Evolutionary conservation across 768 basidiomycete genomes (phyloP), one percentile per base, ranked within the genome.

Genomic region (Aureoboletus auriporus): DNA sequence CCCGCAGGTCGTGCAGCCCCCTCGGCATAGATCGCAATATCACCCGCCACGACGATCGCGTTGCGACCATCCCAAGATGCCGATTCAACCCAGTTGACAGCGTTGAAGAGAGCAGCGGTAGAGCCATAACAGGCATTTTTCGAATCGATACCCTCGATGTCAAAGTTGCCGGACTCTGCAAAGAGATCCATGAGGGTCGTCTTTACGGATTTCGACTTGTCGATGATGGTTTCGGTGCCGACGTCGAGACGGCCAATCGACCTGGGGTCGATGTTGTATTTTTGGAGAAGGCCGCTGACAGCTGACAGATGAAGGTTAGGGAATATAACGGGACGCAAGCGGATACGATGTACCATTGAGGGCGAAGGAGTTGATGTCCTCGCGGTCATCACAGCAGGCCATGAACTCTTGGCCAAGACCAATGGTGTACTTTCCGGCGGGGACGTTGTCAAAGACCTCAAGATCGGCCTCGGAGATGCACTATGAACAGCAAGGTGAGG

Each of bases 81-180:
- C 31, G 86, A 89, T 68, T 99, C 95, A 51, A 97, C 75, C 96
- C 96, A 99, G 79, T 99, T 99, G 65, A 95, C 76, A 41, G 92
- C 89, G 71, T 99, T 99, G 84, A 97, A 99, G 48, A 99, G 83
- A 4, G 96, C 96, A 39, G 96, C 96, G 20, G 96, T 99, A 31
- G 92, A 94, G 27, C 96, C 96, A 62, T 99, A 99, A 76, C 96
- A 99, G 16, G 96, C 96, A 66, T 97, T 99, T 76, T 98, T 98
- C 39, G 90, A 93, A 74, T 99, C 96, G 68, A 99, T 89, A 58
- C 96, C 96, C 72, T 99, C 96, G 49, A 99, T 93, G 64, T 99
- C 96, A 60, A 80, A 82, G 80, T 99, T 99, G 49, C 93, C 93
- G 28, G 85, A 81, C 50, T 82, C 83, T 39, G 88, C 84, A 65